Evolutionary conservation across 2,329 filamentous ascomycete genomes (phyloP).

Genomic region (Bertia moriformis): DNA sequence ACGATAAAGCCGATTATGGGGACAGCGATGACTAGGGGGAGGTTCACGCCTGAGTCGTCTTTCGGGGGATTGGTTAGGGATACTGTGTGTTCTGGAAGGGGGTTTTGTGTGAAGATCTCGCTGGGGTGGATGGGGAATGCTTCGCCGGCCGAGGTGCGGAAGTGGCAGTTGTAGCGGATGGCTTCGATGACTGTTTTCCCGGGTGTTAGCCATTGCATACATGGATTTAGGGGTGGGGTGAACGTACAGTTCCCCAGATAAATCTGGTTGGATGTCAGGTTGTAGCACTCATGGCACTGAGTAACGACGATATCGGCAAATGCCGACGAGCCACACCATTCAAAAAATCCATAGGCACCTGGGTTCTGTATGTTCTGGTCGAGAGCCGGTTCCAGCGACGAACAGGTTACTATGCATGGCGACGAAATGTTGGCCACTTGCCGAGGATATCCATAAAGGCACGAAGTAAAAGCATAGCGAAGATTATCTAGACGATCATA

Average conservation of each 20-base stretch:
- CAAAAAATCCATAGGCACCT: not conserved
- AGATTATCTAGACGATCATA: conserved; percentile 20
- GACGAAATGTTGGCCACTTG: conserved; percentile 5
- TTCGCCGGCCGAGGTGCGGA: conserved; percentile 14
- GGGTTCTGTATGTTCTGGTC: not conserved
- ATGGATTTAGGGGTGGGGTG: not conserved
- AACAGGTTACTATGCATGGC: not conserved
- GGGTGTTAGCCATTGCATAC: not conserved
- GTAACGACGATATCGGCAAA: conserved; percentile 24
- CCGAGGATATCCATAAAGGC: conserved; percentile 22
- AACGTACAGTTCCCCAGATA: conserved; percentile 26
- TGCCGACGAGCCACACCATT: conserved; percentile 18
- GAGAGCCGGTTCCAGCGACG: not conserved
- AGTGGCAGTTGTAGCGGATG: conserved; percentile 25
- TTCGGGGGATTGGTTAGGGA: not conserved
- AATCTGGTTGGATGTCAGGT: conserved; percentile 19
- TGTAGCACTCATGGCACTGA: conserved; percentile 24
- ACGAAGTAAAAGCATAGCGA: conserved; percentile 24
- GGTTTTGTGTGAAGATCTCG: conserved; percentile 23
- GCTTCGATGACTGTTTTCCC: conserved; percentile 22
- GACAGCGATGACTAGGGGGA: not conserved
- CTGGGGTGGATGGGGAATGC: conserved; percentile 21
- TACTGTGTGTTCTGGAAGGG: conserved; percentile 5
- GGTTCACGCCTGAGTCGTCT: not conserved
- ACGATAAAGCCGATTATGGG: conserved; percentile 5